phyloP scores from a whole-genome alignment of 1,139 yeast species.

The Saccharomyces hybrid region DNA sequence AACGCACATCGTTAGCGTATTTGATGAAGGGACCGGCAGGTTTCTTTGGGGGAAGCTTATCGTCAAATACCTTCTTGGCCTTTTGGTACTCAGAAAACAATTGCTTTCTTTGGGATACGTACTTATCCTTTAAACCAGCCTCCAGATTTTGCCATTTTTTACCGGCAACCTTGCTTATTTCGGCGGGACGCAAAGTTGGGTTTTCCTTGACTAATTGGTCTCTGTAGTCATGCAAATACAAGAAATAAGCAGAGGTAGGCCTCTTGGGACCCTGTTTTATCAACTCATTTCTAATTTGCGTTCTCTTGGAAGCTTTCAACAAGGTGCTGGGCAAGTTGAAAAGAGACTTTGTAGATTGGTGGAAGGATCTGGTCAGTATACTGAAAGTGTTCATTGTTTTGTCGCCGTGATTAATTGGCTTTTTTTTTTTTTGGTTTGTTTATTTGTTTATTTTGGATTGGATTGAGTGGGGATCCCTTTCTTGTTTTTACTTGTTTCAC shows the following conservation, averaged over 20 bases:
- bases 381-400: neutral
- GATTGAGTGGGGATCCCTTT: neutral
- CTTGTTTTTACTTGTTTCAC: neutral
- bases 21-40: conserved; percentile 24
- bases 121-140: conserved; percentile 19
- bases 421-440: neutral
- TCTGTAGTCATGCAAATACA: conserved; percentile 19
- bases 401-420: neutral
- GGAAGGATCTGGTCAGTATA: neutral
- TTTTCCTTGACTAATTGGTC: conserved; percentile 9
- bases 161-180: conserved; percentile 22
- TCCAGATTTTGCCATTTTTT: conserved; percentile 26
- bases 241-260: conserved; percentile 24
- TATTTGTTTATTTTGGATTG: neutral
- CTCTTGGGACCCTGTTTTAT: conserved; percentile 27
- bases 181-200: conserved; percentile 19
- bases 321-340: neutral
- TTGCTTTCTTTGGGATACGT: conserved; percentile 7
- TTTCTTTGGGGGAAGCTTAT: conserved; percentile 25
- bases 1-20: conserved; percentile 17
- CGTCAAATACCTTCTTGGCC: conserved; percentile 7
- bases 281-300: conserved; percentile 9
- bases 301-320: neutral
- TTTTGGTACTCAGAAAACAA: conserved; percentile 10
- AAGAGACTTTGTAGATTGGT: neutral